A percentile compares a stretch with the other conserved stretches of the same genome.
Evolutionary conservation across 306 rosid species (phyloP).

Genomic region (Purshia tridentata): DNA sequence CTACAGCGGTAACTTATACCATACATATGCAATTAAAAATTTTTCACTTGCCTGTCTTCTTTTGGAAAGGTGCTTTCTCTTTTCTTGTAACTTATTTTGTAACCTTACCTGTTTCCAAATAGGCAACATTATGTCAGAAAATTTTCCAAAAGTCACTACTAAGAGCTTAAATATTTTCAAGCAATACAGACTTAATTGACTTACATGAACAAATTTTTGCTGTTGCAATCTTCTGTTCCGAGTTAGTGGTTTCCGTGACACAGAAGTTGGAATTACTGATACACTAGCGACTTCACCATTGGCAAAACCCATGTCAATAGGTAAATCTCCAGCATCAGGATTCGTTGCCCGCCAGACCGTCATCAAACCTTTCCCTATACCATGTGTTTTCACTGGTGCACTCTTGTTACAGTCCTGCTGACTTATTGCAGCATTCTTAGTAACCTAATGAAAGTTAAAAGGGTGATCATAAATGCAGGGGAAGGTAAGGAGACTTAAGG

Average conservation of each 20-base stretch:
- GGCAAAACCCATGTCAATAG: conserved; percentile 45
- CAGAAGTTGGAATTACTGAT: conserved; percentile 36
- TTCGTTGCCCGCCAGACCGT: conserved; percentile 87
- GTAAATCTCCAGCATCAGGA: conserved; percentile 62
- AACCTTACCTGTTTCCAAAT: conserved; percentile 56
- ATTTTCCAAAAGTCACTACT: conserved; percentile 16
- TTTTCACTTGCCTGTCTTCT: conserved; percentile 52
- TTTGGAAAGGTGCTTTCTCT: conserved; percentile 48
- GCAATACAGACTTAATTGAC: conserved; percentile 22
- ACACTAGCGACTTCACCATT: conserved; percentile 27
- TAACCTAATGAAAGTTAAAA: conserved; percentile 40
- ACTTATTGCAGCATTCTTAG: conserved; percentile 39
- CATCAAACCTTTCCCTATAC: conserved; percentile 97
- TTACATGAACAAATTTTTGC: conserved; percentile 44
- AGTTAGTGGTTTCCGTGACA: conserved; percentile 22
- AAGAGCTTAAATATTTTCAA: conserved; percentile 21
- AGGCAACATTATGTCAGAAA: conserved; percentile 28
- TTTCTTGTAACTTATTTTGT: conserved; percentile 50
- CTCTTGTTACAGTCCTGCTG: conserved; percentile 16
- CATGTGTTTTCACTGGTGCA: conserved; percentile 58
- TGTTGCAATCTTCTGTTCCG: conserved; percentile 44
- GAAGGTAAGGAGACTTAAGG: background rate
- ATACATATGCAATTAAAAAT: conserved; percentile 12
- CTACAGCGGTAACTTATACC: conserved; percentile 22
- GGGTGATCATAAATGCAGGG: conserved; percentile 5